Evolutionary conservation across 176 grass and related monocot species (phyloP), one percentile per base, ranked within the genome.

Genomic region (Hyparrhenia diplandra): DNA sequence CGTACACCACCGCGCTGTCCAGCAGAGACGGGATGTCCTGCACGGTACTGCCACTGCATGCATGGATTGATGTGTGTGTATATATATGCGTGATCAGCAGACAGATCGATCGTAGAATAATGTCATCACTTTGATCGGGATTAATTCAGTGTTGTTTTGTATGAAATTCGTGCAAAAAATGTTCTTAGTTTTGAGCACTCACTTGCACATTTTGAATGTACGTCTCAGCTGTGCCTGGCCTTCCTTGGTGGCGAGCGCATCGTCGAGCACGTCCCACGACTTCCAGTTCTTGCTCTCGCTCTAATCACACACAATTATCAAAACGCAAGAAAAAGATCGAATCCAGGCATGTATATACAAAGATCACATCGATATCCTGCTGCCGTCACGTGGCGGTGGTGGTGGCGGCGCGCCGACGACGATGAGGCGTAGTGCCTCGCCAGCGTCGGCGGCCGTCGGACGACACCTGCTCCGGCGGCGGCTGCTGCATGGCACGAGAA

Each of bases 121-220:
- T 46, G 13, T 20, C 47, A 51, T 51, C 17, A 51, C 5, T 51
- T 20, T 51, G 47, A 51, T 51, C 5, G 47, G 47, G 2, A 41
- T 10, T 0, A 2, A 51, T 52, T 6, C 17, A 21, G 18, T 52
- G 49, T 21, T 21, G 4, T 49, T 51, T 67, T 67, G 8, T 21
- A 37, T 10, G 70, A 54, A 69, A 41, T 41, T 6, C 6, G 7
- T 47, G 1, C n/a, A 14, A 21, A 80, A 11, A n/a, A 67, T 4
- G 51, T 21, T 67, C 21, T 9, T 65, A 2, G 2, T 35, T 65
- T 55, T 55, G 51, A 55, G 51, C 0, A n/a, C 51, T 54, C 47
- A 90, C 87, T 39, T 27, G 87, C 85, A 93, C 39, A 93, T 81
- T 1, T 87, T 85, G 74, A 93, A 93, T 35, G 74, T 84, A 16